Conservation (phyloP, 2,329 filamentous ascomycete species). For the Fusarium longipes region DNA sequence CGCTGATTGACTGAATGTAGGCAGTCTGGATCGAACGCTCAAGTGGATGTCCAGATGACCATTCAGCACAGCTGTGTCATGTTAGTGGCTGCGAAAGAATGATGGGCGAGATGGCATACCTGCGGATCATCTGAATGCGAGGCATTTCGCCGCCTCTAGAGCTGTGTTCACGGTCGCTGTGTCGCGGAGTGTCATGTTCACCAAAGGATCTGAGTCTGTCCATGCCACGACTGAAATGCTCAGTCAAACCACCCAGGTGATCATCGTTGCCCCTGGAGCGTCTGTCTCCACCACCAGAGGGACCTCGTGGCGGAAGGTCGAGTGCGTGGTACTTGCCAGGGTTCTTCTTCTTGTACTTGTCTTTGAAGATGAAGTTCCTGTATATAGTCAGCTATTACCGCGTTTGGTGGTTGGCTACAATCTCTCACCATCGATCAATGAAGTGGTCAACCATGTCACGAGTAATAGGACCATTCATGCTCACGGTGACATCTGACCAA, state of each 20-base stretch:
- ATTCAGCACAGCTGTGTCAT: slow-evolving; percentile 57
- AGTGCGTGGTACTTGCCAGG: slow-evolving; percentile 61
- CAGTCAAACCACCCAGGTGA: slow-evolving; percentile 58
- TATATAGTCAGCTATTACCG: neutral
- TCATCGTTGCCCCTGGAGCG: slow-evolving; percentile 44
- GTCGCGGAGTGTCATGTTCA: slow-evolving; percentile 39
- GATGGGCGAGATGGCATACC: slow-evolving; percentile 47
- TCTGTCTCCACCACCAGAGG: slow-evolving; percentile 27
- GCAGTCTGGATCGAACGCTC: slow-evolving; percentile 88
- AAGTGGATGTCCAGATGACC: slow-evolving; percentile 63
- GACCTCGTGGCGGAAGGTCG: slow-evolving; percentile 15
- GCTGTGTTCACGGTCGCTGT: slow-evolving; percentile 16
- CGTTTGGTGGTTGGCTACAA: fast-evolving
- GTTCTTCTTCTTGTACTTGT: slow-evolving; percentile 75
- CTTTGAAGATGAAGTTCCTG: slow-evolving; percentile 85
- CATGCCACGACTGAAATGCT: slow-evolving; percentile 57
- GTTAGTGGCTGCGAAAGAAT: slow-evolving; percentile 1
- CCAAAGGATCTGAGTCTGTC: slow-evolving; percentile 54
- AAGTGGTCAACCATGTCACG: slow-evolving; percentile 83
- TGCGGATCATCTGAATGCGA: slow-evolving; percentile 64
- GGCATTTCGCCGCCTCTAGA: slow-evolving; percentile 39
- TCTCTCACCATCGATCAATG: slow-evolving; percentile 76
- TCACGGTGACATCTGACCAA: slow-evolving; percentile 89
- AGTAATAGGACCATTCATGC: slow-evolving; percentile 78
- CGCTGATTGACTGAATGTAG: slow-evolving; percentile 77